Base-by-base conservation (phyloP, 2,329 filamentous ascomycete genomes). In the Dactylellina cionopaga region DNA sequence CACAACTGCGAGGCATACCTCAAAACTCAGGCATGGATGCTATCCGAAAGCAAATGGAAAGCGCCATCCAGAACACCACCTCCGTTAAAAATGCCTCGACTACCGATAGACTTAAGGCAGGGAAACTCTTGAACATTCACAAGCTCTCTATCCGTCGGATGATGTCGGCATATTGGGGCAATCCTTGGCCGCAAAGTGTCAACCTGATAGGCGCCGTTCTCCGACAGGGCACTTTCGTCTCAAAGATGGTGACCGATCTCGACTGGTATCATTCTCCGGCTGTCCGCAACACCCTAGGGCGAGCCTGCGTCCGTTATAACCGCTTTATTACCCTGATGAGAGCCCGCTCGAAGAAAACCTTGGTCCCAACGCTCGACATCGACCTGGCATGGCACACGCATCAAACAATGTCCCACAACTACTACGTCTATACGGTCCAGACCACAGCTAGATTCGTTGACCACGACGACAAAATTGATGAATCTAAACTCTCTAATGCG, bases 321-420 rank as follows among this genome's bases (percentile, higher is more conserved):
- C 84, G 88, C 2, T 92, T 91, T 80, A 81, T 90, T 13, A 52
- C 75, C 0, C 84, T 92, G 74, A 88, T 92, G 79, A 79, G 79
- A 0, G 71, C 77, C 0, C 76, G 86, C 43, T 83, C 83, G 0
- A 75, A 71, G 0, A 78, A 84, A 2, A 81, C 85, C 11, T 85
- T 83, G 0, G 90, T 92, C 0, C 90, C 90, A 0, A 92, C 90
- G 0, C 82, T 92, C 0, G 90, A 92, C 74, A 84, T 92, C 3
- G 90, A 92, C 77, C 81, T 92, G 0, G 89, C 86, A 0, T 92
- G 90, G 90, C 92, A 96, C 78, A 94, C 90, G 0, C 90, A 94
- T 76, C 90, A 94, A 78, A 85, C 94, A 2, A 85, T 82, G 6
- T 89, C 91, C 0, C 77, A 78, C 1, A 77, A 81, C 2, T 95